Base-by-base conservation (phyloP, 345 rosid species). In the Heritiera littoralis region DNA sequence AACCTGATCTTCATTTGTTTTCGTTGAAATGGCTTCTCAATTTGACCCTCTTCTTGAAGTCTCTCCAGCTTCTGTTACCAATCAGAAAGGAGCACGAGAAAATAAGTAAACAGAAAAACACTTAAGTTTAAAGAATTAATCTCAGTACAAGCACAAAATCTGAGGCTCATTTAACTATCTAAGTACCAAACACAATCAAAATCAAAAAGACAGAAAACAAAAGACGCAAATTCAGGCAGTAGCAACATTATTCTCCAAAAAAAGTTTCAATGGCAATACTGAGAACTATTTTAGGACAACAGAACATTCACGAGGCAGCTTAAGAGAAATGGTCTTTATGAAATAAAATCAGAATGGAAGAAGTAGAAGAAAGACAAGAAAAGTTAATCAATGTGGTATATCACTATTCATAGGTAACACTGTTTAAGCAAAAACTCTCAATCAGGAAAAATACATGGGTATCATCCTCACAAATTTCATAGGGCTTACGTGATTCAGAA, bases 1-100 rank as follows among this genome's bases (percentile, higher is more conserved):
- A 95, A 93, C 88, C 93, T 91, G 52, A 95, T 95, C 80, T 92
- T 95, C 98, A 95, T 92, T 78, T 91, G 96, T 68, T 95, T 95
- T 68, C 96, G 85, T 75, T 90, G 89, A 83, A 91, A 95, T 77
- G 99, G 99, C 88, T 93, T 95, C 89, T 92, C 96, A 83, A 95
- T 84, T 80, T 84, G 93, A 74, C 87, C 96, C 80, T 87, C 92
- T 80, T 93, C 99, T 82, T 87, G 86, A 76, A 95, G 95, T 83
- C 83, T 91, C 82, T 93, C 98, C 81, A 95, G 90, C 84, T 93
- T 93, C 98, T 95, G 84, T 81, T 59, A 76, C 35, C 38, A 72
- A 23, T 59, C 74, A 60, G 59, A 78, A 66, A 78, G 69, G 13
- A 55, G 46, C 52, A 77, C 28, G n/a, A 72, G 69, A 72, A 28